phyloP scores from a whole-genome alignment of 495 filamentous ascomycete species.

The Xeromyces bisporus region DNA sequence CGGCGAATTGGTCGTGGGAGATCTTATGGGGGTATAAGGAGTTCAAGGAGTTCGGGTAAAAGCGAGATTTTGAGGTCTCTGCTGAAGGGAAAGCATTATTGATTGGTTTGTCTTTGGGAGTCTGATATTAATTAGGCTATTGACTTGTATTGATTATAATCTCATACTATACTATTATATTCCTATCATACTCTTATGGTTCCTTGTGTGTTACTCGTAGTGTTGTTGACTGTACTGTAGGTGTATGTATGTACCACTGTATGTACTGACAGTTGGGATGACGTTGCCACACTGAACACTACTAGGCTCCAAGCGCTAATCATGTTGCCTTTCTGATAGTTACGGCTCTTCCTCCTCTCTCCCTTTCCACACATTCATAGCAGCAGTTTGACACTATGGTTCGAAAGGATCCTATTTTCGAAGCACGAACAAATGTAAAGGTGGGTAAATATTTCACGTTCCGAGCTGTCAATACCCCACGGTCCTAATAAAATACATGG shows the following conservation, averaged over 20 bases:
- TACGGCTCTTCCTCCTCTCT: slow-evolving; percentile 2
- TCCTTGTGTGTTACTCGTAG: no score
- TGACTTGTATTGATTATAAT: no score
- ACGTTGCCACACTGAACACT: slow-evolving; percentile 10
- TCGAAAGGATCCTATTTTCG: slow-evolving; percentile 32
- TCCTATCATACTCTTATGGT: no score
- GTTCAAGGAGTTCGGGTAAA: slow-evolving; percentile 24
- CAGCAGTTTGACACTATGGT: slow-evolving; percentile 19
- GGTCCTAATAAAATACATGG: neutral
- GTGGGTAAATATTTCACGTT: slow-evolving; percentile 7
- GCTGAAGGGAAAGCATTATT: slow-evolving; percentile 20
- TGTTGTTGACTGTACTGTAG: no score
- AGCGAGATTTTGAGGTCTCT: slow-evolving; percentile 20
- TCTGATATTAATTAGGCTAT: no score
- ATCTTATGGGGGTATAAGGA: slow-evolving; percentile 16
- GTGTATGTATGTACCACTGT: no score
- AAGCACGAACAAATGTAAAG: slow-evolving; percentile 35
- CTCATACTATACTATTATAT: no score
- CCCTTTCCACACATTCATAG: slow-evolving; percentile 2
- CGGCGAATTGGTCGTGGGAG: slow-evolving; percentile 24
- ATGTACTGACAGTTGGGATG: slow-evolving; percentile 8
- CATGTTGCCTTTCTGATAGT: slow-evolving; percentile 2
- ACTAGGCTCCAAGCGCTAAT: slow-evolving; percentile 1
- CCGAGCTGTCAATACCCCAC: neutral
- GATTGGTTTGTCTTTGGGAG: no score